phyloP scores from a whole-genome alignment of 192 early-diverging fungal species.

The Umbelopsis isabellina region DNA sequence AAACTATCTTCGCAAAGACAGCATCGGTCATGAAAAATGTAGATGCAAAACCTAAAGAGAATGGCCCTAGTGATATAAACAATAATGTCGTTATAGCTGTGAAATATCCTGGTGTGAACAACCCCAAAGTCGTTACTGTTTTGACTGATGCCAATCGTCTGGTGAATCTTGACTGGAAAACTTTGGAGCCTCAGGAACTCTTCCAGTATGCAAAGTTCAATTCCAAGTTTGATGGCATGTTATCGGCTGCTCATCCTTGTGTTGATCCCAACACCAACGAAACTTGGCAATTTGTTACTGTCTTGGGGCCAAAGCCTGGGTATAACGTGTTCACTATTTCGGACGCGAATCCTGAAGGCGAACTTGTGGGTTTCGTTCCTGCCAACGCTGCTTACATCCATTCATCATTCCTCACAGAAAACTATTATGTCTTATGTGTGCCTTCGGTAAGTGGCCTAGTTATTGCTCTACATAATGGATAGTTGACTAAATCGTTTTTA shows the following conservation, averaged over 20 bases:
- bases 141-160: neutral
- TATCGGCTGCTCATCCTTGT: neutral
- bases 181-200: neutral
- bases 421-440: neutral
- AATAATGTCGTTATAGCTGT: neutral
- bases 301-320: neutral
- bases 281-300: conserved; percentile 10
- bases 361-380: neutral
- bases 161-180: conserved; percentile 8
- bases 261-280: neutral
- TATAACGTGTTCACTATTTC: neutral
- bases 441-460: neutral
- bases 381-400: neutral
- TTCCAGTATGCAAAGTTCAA: neutral
- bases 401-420: conserved; percentile 8
- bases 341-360: neutral
- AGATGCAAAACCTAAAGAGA: neutral
- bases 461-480: no score
- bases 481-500: neutral
- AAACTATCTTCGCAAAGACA: neutral
- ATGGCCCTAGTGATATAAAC: neutral
- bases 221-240: neutral
- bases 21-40: neutral
- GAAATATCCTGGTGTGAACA: neutral
- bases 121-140: conserved; percentile 1